Conservation (phyloP, 306 rosid species). For the Corylus americana region DNA sequence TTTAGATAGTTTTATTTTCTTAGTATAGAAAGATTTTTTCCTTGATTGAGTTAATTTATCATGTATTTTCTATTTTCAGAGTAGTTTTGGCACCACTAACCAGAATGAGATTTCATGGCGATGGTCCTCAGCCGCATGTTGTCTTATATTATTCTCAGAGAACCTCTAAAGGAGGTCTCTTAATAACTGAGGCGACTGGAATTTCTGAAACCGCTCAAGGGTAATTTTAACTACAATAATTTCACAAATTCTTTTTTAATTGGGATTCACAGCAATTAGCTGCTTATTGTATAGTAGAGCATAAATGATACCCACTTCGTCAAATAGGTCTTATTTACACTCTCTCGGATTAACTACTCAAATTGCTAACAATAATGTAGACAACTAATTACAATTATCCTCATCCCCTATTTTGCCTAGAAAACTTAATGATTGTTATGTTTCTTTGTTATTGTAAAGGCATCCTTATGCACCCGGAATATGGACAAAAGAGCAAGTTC, state of each 20-base stretch:
- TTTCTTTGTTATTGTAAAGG: constrained; percentile 13
- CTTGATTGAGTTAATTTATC: not conserved
- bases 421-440: not conserved
- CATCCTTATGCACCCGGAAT: constrained; percentile 41
- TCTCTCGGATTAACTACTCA: too few species aligned
- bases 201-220: constrained; percentile 45
- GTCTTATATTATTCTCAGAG: constrained; percentile 47
- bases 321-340: too few species aligned
- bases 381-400: not conserved
- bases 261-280: too few species aligned
- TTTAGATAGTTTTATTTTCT: not conserved
- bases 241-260: not conserved
- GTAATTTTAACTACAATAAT: not conserved
- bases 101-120: constrained; percentile 30
- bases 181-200: constrained; percentile 40
- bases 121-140: constrained; percentile 48
- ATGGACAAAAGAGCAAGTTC: constrained; percentile 54
- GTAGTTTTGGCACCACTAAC: constrained; percentile 47
- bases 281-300: too few species aligned
- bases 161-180: constrained; percentile 35
- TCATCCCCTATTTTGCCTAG: not conserved
- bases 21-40: too few species aligned
- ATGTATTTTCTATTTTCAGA: constrained; percentile 10
- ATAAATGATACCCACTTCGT: too few species aligned
- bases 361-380: too few species aligned